phyloP scores from a whole-genome alignment of 202 grass and related monocot species.

The Zoysia matrella region DNA sequence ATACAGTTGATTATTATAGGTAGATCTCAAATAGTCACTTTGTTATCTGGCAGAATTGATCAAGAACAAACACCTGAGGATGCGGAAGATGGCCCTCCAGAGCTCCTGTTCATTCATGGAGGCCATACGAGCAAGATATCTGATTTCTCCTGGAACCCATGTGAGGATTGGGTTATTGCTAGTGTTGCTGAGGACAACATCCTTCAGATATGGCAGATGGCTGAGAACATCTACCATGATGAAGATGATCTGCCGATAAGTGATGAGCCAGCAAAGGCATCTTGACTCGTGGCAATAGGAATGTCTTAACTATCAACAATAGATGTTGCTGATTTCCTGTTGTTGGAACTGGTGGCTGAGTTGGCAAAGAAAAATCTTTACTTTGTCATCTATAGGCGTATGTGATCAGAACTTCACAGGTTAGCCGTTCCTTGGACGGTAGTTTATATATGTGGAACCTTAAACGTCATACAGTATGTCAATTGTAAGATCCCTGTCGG shows the following conservation, averaged over 20 bases:
- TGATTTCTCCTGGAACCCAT: no score
- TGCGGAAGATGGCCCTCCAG: conserved; percentile 54
- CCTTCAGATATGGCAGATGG: no score
- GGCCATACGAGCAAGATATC: no score
- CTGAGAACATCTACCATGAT: no score
- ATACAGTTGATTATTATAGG: not conserved
- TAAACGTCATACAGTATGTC: conserved; percentile 34
- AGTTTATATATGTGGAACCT: conserved; percentile 28
- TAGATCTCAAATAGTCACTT: not conserved
- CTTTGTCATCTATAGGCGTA: conserved; percentile 36
- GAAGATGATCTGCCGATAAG: not conserved
- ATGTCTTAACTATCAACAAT: not conserved
- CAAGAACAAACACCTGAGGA: conserved; percentile 91
- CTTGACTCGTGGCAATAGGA: conserved; percentile 9
- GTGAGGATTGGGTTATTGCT: no score
- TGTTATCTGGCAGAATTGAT: conserved; percentile 66
- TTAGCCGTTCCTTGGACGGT: conserved; percentile 7
- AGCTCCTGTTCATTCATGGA: no score
- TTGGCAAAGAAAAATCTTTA: conserved; percentile 24
- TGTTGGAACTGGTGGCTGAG: conserved; percentile 20
- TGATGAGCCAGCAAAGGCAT: conserved; percentile 61
- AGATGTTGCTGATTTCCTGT: not conserved
- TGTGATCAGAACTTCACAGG: conserved; percentile 27
- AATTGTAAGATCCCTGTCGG: conserved; percentile 2
- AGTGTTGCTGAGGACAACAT: no score